Percentiles rank a stretch among this genome's conserved stretches.
phyloP scores from a whole-genome alignment of 2,329 filamentous ascomycete genomes.

The Stenocarpella maydis region DNA sequence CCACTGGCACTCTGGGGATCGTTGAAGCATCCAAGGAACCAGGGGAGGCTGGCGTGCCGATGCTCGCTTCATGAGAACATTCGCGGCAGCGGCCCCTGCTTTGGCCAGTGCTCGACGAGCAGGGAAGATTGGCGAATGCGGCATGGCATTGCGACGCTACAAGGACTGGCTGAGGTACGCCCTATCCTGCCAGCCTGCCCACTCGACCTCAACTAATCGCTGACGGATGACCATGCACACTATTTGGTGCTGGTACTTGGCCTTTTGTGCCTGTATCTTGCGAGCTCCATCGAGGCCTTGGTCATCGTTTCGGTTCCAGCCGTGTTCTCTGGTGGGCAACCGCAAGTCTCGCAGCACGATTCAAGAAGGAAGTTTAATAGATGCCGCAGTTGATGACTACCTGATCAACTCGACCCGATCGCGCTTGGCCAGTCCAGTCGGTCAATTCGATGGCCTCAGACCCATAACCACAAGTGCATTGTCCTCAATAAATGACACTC shows the following conservation, averaged over 20 bases:
- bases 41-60: slow-evolving; percentile 31
- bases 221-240: not conserved
- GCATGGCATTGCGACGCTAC: slow-evolving; percentile 30
- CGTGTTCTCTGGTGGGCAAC: not conserved
- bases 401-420: not conserved
- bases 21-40: slow-evolving; percentile 7
- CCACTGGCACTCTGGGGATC: slow-evolving; percentile 19
- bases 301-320: not conserved
- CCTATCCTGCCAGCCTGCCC: not conserved
- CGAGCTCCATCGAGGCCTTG: not conserved
- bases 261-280: not conserved
- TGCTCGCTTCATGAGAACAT: slow-evolving; percentile 23
- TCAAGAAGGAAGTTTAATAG: slow-evolving; percentile 18
- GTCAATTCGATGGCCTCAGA: slow-evolving; percentile 7
- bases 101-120: slow-evolving; percentile 22
- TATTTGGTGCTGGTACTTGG: not conserved
- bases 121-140: slow-evolving; percentile 29
- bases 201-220: slow-evolving; percentile 15
- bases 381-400: not conserved
- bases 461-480: slow-evolving; percentile 24
- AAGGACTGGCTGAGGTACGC: slow-evolving; percentile 22
- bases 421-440: not conserved
- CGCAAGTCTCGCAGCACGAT: not conserved
- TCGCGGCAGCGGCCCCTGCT: slow-evolving; percentile 23
- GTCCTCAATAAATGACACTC: not conserved